Evolutionary conservation across 495 filamentous ascomycete genomes (phyloP).

Genomic region (Hapsidospora chrysogenum): DNA sequence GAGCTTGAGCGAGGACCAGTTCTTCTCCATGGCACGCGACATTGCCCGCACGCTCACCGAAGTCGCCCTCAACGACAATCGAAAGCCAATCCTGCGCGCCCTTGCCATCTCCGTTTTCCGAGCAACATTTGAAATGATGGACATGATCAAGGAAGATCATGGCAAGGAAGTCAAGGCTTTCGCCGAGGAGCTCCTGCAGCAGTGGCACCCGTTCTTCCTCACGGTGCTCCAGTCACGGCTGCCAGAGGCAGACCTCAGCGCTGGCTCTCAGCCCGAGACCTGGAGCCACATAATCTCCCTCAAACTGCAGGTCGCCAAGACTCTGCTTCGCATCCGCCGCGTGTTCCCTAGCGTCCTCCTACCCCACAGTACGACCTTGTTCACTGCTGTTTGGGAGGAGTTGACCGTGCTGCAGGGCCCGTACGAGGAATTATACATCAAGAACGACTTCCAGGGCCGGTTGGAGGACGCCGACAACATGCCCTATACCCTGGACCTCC

Average conservation of each 20-base stretch:
- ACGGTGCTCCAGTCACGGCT: slow-evolving; percentile 53
- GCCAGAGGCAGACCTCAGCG: slow-evolving; percentile 30
- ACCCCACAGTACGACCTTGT: slow-evolving; percentile 60
- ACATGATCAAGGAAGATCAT: slow-evolving; percentile 88
- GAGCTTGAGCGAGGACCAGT: slow-evolving; percentile 81
- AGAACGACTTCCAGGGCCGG: slow-evolving; percentile 68
- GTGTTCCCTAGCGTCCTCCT: slow-evolving; percentile 72
- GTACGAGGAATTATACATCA: slow-evolving; percentile 70
- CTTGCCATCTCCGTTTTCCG: slow-evolving; percentile 79
- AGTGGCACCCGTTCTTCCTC: slow-evolving; percentile 78
- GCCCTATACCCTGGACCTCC: slow-evolving; percentile 89
- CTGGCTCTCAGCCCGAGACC: slow-evolving; percentile 22
- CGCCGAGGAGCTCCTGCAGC: slow-evolving; percentile 63
- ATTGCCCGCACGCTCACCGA: slow-evolving; percentile 70
- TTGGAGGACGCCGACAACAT: slow-evolving; percentile 80
- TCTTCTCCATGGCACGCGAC: slow-evolving; percentile 71
- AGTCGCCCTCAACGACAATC: slow-evolving; percentile 56
- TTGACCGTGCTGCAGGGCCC: slow-evolving; percentile 48
- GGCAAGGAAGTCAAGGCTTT: slow-evolving; percentile 70
- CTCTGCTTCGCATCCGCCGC: slow-evolving; percentile 71
- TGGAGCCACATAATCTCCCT: slow-evolving; percentile 71
- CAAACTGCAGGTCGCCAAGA: slow-evolving; percentile 85
- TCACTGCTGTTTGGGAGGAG: slow-evolving; percentile 76
- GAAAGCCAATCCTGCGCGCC: slow-evolving; percentile 59
- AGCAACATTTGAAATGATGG: slow-evolving; percentile 81